Percentiles rank a stretch among this genome's conserved stretches.
phyloP scores from a whole-genome alignment of 164 flowering plant species.

The Amborella trichopoda region DNA sequence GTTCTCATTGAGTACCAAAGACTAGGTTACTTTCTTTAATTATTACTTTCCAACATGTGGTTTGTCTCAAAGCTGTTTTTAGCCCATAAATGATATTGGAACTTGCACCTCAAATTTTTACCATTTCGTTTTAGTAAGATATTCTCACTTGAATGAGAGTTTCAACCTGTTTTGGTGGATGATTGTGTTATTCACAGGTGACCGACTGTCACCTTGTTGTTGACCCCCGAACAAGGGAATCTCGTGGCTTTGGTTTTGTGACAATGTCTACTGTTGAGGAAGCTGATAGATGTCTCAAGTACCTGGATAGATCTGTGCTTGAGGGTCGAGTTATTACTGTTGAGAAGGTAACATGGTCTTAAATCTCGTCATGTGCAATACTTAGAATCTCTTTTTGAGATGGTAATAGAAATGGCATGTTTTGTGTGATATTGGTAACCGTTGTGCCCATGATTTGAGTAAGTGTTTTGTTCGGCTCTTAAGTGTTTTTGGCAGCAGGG shows the following conservation, averaged over 20 bases:
- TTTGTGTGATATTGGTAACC: background rate
- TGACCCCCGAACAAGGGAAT: conserved; percentile 92
- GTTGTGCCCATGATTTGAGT: background rate
- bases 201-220: conserved; percentile 74
- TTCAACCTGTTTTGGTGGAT: background rate
- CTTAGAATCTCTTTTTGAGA: background rate
- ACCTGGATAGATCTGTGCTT: conserved; percentile 62
- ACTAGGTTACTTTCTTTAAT: background rate
- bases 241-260: conserved; percentile 96
- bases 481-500: conserved; percentile 84
- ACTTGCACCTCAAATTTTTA: background rate
- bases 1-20: background rate
- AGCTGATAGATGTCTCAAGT: conserved; percentile 75
- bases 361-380: too few relatives aligned
- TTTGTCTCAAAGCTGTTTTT: background rate
- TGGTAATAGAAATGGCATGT: background rate
- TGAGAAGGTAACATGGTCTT: conserved; percentile 96
- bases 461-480: conserved; percentile 9
- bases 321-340: conserved; percentile 87
- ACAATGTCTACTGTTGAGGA: conserved; percentile 62
- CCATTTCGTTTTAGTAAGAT: background rate
- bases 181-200: conserved; percentile 31
- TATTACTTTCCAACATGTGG: background rate
- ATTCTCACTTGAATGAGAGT: conserved; percentile 1
- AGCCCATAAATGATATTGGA: background rate